Evolutionary conservation across 441 rosid species (phyloP).

Genomic region (Pelargonium cotyledonis): DNA sequence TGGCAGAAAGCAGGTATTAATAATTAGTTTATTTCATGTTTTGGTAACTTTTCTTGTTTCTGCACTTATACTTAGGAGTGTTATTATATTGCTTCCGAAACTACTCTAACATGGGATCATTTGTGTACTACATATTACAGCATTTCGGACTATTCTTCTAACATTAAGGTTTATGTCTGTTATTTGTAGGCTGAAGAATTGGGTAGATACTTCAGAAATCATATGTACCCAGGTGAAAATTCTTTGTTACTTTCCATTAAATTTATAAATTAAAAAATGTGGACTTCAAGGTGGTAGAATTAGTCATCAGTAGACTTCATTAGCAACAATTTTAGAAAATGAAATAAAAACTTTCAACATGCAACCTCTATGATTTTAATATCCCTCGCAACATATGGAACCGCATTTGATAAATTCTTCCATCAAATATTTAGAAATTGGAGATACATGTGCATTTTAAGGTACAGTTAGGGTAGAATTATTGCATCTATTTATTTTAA

Average conservation of each 20-base stretch:
- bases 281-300: background rate
- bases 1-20: conserved; percentile 94
- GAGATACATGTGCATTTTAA: background rate
- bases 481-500: background rate
- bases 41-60: background rate
- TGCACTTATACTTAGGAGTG: background rate
- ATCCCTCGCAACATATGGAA: background rate
- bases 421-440: background rate
- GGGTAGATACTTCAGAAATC: conserved; percentile 92
- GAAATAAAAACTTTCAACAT: background rate
- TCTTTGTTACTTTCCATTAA: background rate
- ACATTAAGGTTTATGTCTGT: conserved; percentile 15
- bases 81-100: background rate
- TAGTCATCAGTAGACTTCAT: background rate
- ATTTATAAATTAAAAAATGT: background rate
- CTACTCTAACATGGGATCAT: background rate
- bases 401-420: background rate
- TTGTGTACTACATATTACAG: background rate
- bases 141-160: conserved; percentile 10
- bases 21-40: conserved; percentile 15
- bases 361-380: background rate
- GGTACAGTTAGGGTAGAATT: background rate
- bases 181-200: conserved; percentile 92
- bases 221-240: conserved; percentile 93
- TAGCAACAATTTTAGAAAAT: background rate